Base-by-base conservation (phyloP, 1,284 basidiomycete genomes). In the Anthracocystis walkeri region DNA sequence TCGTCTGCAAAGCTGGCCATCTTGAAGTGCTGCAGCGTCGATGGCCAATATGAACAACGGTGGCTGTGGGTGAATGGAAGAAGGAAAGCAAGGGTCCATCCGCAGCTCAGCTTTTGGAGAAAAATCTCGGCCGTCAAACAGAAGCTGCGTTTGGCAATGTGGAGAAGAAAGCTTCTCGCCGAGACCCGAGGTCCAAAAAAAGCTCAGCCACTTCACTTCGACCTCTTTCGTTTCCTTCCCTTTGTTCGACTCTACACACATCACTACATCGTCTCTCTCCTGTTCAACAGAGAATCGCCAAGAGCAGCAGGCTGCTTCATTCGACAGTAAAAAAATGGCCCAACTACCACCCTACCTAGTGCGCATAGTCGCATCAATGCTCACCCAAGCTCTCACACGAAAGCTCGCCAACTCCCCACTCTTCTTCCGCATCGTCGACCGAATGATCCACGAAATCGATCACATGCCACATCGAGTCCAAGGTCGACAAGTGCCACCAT, bases 1-100 rank as follows among this genome's bases (percentile, higher is more conserved):
- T 95, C 94, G 85, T 95, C 91, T 38, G 92, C 93, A 38, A 94
- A 90, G 57, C 80, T 79, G 4, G 84, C 69, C 84, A 86, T 86
- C 7, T 1, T 62, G 31, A 49, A 3, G 41, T 14, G 31, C 21
- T 60, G 42, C 25, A 38, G 50, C 7, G 38, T n/a, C 25, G 20
- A 21, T 6, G 5, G 29, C 16, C 31, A 33, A 42, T 23, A 27
- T 21, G 10, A 16, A 8, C 18, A 12, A 11, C 16, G 14, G 21
- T 38, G 6, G 11, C n/a, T 20, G 18, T 44, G 50, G 31, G 49
- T 41, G 18, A 21, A 41, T 38, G 41, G 42, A 56, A 48, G 52
- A 41, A 46, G 11, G 44, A 21, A n/a, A 50, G 11, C 20, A 31
- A 52, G 60, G 56, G 56, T 68, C 54, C 56, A 66, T 49, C 48